Conservation (phyloP, 768 basidiomycete genomes). For the Psilocybe subaeruginosa region DNA sequence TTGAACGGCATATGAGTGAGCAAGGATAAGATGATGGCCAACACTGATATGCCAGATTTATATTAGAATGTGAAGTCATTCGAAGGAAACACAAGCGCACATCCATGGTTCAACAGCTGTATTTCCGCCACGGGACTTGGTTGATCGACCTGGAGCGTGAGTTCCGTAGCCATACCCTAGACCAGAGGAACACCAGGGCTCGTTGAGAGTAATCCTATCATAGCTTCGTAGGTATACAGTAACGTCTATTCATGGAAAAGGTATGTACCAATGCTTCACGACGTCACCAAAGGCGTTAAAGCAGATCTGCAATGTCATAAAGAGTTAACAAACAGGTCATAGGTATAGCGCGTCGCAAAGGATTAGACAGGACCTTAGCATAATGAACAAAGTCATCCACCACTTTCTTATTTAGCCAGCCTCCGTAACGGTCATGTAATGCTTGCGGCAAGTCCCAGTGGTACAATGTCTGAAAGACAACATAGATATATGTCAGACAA, state of each 20-base stretch:
- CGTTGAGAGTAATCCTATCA: conserved; percentile 70
- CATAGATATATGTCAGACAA: not conserved
- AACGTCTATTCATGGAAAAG: not conserved
- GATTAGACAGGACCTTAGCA: conserved; percentile 40
- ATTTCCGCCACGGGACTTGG: conserved; percentile 61
- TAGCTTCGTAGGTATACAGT: not conserved
- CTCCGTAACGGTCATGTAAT: conserved; percentile 73
- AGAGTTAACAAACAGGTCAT: not conserved
- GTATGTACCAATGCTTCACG: conserved; percentile 66
- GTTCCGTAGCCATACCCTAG: conserved; percentile 67
- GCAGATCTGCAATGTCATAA: conserved; percentile 44
- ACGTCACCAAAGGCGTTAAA: conserved; percentile 74
- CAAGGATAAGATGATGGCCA: conserved; percentile 66
- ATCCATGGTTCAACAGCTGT: conserved; percentile 66
- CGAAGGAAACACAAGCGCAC: conserved; percentile 34
- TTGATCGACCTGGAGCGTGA: conserved; percentile 72
- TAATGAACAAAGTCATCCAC: conserved; percentile 66
- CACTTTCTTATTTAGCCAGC: conserved; percentile 73
- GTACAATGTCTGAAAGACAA: conserved; percentile 56
- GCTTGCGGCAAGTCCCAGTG: conserved; percentile 82
- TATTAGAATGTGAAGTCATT: no score
- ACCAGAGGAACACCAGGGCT: conserved; percentile 69
- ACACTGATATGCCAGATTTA: conserved; percentile 42
- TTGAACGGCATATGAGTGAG: conserved; percentile 69
- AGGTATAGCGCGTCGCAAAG: no score